These are phyloP conservation scores for Paraconiothyrium brasiliense DNA, from an alignment of 2,329 filamentous ascomycete species.

Conservation along the genomic window DNA sequence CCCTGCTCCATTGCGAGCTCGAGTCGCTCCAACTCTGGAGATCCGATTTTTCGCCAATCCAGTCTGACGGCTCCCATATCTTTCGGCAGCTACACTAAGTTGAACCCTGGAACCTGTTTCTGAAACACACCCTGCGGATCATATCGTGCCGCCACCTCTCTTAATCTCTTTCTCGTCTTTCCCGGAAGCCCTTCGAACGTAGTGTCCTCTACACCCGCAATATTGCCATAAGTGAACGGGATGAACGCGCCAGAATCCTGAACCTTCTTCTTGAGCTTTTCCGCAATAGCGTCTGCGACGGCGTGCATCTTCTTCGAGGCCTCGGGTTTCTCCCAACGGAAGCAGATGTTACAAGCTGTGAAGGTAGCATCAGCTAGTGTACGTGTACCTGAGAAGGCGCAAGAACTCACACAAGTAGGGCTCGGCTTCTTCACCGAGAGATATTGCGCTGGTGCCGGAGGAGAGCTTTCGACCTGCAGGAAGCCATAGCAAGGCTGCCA, in stretches of 20 bases:
- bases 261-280: neutral
- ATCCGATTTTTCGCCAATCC: too few species aligned
- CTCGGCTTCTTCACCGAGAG: slow-evolving; percentile 1
- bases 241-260: slow-evolving; percentile 1
- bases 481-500: slow-evolving; percentile 4
- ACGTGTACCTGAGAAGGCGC: neutral
- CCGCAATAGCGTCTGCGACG: neutral
- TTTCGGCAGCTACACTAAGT: slow-evolving; percentile 17
- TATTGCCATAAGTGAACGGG: slow-evolving; percentile 9
- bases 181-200: slow-evolving; percentile 9
- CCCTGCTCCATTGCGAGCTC: too few species aligned
- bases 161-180: slow-evolving; percentile 6
- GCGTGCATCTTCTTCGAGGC: slow-evolving; percentile 2
- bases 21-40: too few species aligned
- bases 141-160: slow-evolving; percentile 6
- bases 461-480: neutral
- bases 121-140: slow-evolving; percentile 23
- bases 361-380: neutral
- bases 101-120: slow-evolving; percentile 34
- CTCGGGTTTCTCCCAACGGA: slow-evolving; percentile 2
- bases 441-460: neutral
- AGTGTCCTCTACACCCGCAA: slow-evolving; percentile 4
- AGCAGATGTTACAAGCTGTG: neutral
- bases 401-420: slow-evolving; percentile 6
- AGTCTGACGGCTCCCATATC: neutral